A percentile compares a stretch with the other conserved stretches of the same genome.
These are phyloP conservation scores for Rubroboletus pulcherrimus DNA, from an alignment of 768 basidiomycete genomes.

Conservation along the genomic window DNA sequence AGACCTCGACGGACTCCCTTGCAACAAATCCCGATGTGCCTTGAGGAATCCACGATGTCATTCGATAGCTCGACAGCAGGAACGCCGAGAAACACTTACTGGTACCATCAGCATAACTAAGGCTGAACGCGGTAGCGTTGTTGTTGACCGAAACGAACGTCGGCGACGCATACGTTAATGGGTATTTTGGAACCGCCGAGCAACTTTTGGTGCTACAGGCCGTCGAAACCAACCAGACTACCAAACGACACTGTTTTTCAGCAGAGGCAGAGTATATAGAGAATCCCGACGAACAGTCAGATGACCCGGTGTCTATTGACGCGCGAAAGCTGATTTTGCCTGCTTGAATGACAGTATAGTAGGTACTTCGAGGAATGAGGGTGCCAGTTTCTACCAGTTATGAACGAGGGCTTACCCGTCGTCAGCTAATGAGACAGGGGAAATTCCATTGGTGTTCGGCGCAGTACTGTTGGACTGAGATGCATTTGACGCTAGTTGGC, in stretches of 20 bases:
- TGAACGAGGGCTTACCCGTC: conserved; percentile 46
- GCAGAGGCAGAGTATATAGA: not conserved
- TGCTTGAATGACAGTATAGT: conserved; percentile 56
- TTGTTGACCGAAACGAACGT: conserved; percentile 58
- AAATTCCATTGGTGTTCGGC: conserved; percentile 39
- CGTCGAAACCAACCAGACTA: conserved; percentile 69
- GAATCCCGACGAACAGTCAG: conserved; percentile 20
- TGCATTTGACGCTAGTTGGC: conserved; percentile 9
- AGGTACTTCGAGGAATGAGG: conserved; percentile 47
- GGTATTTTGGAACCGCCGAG: conserved; percentile 61
- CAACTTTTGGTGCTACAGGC: conserved; percentile 56
- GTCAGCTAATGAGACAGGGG: conserved; percentile 41
- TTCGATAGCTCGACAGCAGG: not conserved
- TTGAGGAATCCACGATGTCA: conserved; percentile 27
- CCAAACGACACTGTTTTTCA: conserved; percentile 19
- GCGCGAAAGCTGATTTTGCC: conserved; percentile 66
- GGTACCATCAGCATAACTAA: conserved; percentile 66
- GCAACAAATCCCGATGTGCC: conserved; percentile 71
- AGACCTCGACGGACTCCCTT: conserved; percentile 54
- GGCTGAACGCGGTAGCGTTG: conserved; percentile 58
- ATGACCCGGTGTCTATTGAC: conserved; percentile 70
- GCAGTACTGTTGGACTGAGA: conserved; percentile 16
- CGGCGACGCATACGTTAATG: conserved; percentile 60
- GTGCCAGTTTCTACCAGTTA: not conserved
- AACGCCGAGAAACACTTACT: conserved; percentile 39